Evolutionary conservation across 2,329 filamentous ascomycete genomes (phyloP).

Genomic region (Calonectria ilicicola): DNA sequence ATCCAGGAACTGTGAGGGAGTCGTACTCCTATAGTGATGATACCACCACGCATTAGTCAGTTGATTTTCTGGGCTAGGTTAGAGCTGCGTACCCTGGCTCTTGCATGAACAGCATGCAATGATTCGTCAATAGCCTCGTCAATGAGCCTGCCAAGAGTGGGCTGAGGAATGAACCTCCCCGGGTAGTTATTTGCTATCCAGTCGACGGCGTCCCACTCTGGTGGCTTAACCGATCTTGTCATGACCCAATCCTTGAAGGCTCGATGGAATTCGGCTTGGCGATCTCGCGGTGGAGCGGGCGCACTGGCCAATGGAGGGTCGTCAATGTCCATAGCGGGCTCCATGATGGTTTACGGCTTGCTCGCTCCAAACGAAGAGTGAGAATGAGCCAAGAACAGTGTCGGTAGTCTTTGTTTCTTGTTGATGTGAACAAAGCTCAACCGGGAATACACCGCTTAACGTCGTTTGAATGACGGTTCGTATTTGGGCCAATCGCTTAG

Average conservation of each 20-base stretch:
- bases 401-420: too few relatives aligned
- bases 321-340: background rate
- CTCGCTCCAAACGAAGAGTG: background rate
- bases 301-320: background rate
- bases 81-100: background rate
- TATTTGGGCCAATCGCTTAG: background rate
- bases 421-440: background rate
- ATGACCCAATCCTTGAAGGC: conserved; percentile 3
- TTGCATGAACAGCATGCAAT: background rate
- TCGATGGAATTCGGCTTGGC: background rate
- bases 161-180: background rate
- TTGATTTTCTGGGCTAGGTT: background rate
- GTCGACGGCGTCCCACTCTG: background rate
- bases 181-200: background rate
- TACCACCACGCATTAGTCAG: background rate
- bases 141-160: background rate
- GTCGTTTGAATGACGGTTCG: background rate
- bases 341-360: background rate
- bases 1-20: background rate
- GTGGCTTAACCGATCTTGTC: background rate
- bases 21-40: background rate
- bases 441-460: background rate
- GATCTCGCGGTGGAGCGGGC: background rate
- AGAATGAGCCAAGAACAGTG: background rate
- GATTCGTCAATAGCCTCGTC: background rate